Percentiles rank a stretch among this genome's conserved stretches.
Conservation (phyloP, 148 eudicot species). For the Beta vulgaris region DNA sequence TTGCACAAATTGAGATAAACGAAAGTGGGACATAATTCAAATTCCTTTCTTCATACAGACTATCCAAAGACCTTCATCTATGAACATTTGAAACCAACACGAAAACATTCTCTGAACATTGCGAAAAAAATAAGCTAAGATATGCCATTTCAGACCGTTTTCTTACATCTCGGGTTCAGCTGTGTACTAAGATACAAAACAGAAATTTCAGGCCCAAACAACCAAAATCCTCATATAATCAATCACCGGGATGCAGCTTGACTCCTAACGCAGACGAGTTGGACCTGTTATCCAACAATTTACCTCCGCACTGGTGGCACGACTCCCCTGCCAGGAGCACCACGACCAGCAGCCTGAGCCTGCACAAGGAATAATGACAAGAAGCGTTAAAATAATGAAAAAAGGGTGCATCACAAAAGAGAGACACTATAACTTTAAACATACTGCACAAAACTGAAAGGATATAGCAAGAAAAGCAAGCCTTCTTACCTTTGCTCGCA, state of each 20-base stretch:
- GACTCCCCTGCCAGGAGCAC: constrained; percentile 69
- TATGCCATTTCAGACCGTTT: constrained; percentile 14
- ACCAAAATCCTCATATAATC: constrained; percentile 12
- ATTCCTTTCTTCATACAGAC: neutral
- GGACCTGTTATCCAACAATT: constrained; percentile 2
- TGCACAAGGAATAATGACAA: constrained; percentile 24
- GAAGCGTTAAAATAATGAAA: neutral
- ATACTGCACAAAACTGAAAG: neutral
- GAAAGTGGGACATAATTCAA: neutral
- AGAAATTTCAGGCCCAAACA: neutral
- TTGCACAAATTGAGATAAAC: neutral
- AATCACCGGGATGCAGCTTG: constrained; percentile 10
- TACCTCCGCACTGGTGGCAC: constrained; percentile 67
- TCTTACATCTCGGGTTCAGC: constrained; percentile 19
- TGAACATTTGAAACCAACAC: neutral
- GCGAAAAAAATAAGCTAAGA: constrained; percentile 15
- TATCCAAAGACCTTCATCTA: neutral
- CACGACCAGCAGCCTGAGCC: constrained; percentile 83
- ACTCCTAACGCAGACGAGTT: constrained; percentile 2
- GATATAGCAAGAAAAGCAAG: neutral
- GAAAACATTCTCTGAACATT: constrained; percentile 4
- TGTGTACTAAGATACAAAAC: constrained; percentile 11
- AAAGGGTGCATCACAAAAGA: neutral
- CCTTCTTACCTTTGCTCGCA: constrained; percentile 83
- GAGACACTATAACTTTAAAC: neutral